Percentiles rank a stretch among this genome's conserved stretches.
phyloP scores from a whole-genome alignment of 75 land plant species.

The Sequoiadendron giganteum region DNA sequence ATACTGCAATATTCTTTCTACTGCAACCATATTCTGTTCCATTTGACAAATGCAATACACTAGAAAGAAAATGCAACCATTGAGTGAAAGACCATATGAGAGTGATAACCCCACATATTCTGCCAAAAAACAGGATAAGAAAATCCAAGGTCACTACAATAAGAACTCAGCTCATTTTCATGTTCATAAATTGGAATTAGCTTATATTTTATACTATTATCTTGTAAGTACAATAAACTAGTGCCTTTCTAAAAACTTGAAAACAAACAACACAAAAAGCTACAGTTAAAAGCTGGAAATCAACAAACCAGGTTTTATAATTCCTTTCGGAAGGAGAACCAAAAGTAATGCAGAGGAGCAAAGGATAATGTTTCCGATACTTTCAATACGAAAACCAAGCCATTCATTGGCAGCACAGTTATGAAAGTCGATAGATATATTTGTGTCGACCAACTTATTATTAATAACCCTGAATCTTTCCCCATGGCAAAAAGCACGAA shows the following conservation, averaged over 20 bases:
- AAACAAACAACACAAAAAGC: background rate
- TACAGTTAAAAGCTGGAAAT: background rate
- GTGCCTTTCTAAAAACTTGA: background rate
- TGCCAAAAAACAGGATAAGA: constrained; percentile 22
- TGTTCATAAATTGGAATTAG: background rate
- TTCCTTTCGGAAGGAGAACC: constrained; percentile 50
- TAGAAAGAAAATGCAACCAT: constrained; percentile 48
- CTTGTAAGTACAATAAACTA: background rate
- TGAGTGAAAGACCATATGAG: constrained; percentile 86
- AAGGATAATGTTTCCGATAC: constrained; percentile 47
- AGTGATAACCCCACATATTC: constrained; percentile 93
- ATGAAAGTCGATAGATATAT: constrained; percentile 67
- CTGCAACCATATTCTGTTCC: constrained; percentile 75
- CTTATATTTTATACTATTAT: background rate
- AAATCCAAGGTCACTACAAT: background rate
- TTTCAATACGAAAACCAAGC: constrained; percentile 72
- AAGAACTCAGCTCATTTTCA: background rate
- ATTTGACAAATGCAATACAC: constrained; percentile 73
- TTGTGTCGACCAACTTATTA: constrained; percentile 50
- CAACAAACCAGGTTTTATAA: constrained; percentile 31
- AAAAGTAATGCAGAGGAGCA: constrained; percentile 55
- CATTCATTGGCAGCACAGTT: constrained; percentile 69
- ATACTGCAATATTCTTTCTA: constrained; percentile 86
- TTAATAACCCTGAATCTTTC: constrained; percentile 52
- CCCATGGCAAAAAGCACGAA: constrained; percentile 72